Evolutionary conservation across 2,329 filamentous ascomycete genomes (phyloP).

Genomic region (Helminthosporium solani): DNA sequence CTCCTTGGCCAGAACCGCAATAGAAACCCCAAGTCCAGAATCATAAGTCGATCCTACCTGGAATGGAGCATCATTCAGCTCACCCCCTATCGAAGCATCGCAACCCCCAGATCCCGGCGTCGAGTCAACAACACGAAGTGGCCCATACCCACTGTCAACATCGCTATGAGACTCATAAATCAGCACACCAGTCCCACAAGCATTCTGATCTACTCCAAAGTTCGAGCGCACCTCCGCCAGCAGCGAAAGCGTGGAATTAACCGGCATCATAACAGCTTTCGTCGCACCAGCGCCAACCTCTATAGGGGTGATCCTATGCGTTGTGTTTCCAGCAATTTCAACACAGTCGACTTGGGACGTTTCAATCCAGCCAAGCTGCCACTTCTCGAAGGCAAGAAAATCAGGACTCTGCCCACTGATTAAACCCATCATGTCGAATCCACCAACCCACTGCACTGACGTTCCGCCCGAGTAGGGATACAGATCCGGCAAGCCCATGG

Average conservation of each 20-base stretch:
- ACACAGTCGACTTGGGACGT: constrained; percentile 14
- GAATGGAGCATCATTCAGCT: constrained; percentile 12
- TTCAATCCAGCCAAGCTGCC: constrained; percentile 17
- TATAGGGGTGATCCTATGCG: constrained; percentile 13
- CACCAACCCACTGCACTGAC: constrained; percentile 11
- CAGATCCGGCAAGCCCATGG: constrained; percentile 16
- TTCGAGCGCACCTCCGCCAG: constrained; percentile 15
- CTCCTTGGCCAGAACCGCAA: constrained; percentile 5
- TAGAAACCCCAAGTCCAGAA: constrained; percentile 6
- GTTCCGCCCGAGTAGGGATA: constrained; percentile 8
- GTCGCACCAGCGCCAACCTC: constrained; percentile 6
- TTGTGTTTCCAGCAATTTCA: constrained; percentile 5
- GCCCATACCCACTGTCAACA: constrained; percentile 2
- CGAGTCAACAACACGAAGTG: constrained; percentile 11
- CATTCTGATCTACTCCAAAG: constrained; percentile 2
- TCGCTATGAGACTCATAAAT: constrained; percentile 9
- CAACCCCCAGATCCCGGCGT: constrained; percentile 10
- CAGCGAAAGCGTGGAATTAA: constrained; percentile 8
- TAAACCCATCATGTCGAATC: constrained; percentile 19
- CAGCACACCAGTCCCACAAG: constrained; percentile 14
- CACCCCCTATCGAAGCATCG: neutral
- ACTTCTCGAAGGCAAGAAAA: constrained; percentile 17
- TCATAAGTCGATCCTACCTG: neutral
- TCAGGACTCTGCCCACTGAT: constrained; percentile 13
- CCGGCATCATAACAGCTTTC: constrained; percentile 9